Evolutionary conservation across 1,284 basidiomycete species (phyloP).

Genomic region (Psilocybe mexicana): DNA sequence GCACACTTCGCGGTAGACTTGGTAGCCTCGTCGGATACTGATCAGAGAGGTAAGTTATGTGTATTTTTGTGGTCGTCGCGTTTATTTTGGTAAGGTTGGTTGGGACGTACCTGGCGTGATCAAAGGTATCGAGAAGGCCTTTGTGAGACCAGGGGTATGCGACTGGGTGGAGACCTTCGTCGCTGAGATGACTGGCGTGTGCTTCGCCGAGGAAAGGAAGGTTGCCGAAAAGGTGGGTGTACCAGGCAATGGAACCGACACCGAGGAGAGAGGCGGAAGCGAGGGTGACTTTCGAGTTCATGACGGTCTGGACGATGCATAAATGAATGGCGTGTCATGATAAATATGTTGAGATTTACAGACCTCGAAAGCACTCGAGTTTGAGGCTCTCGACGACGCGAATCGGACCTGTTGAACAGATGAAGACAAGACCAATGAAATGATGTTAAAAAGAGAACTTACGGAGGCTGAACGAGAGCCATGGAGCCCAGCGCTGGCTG

Average conservation of each 20-base stretch:
- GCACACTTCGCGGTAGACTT: constrained; percentile 99
- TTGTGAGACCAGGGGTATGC: constrained; percentile 91
- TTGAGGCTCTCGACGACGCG: constrained; percentile 60
- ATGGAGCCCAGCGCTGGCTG: constrained; percentile 41
- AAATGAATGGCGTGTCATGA: not conserved
- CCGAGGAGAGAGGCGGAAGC: constrained; percentile 79
- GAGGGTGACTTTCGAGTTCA: constrained; percentile 79
- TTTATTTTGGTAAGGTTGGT: constrained; percentile 10
- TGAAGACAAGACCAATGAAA: constrained; percentile 15
- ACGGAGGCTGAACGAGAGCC: constrained; percentile 50
- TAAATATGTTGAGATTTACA: constrained; percentile 9
- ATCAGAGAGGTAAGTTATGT: constrained; percentile 3
- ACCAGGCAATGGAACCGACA: constrained; percentile 92
- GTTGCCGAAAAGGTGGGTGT: constrained; percentile 91
- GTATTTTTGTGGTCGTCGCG: constrained; percentile 10
- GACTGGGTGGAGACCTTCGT: constrained; percentile 93
- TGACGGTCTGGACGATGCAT: constrained; percentile 34
- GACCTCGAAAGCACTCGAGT: constrained; percentile 62
- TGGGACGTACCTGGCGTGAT: constrained; percentile 79
- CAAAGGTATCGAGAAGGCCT: constrained; percentile 88
- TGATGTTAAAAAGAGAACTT: constrained; percentile 20
- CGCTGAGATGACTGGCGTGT: constrained; percentile 87
- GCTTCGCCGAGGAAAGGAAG: constrained; percentile 87
- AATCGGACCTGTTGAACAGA: constrained; percentile 57
- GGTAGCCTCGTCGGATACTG: constrained; percentile 97